Evolutionary conservation across 2,329 filamentous ascomycete genomes (phyloP), one percentile per base, ranked within the genome.

Genomic region (Dactylonectria macrodidyma): DNA sequence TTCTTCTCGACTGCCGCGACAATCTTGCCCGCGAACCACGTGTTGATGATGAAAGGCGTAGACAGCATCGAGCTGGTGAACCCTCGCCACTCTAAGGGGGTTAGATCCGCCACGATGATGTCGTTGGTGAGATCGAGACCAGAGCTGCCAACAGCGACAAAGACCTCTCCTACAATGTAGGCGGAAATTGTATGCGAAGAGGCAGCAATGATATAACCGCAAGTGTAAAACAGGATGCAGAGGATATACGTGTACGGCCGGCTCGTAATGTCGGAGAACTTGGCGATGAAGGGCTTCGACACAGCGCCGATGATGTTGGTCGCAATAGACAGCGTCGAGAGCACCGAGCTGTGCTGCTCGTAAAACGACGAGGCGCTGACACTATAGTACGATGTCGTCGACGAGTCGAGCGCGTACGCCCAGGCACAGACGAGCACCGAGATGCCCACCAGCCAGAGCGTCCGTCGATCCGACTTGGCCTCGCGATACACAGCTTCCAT

Each of bases 91-190:
- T 80, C 87, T 78, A 75, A 77, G 0, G 78, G 81, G 5, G 88
- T 90, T n/a, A 89, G 85, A 74, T 92, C 90, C 1, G 89, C 88
- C 48, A 91, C 86, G 71, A 91, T 89, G 58, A 92, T 88, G 70
- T 91, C 88, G 72, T 89, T 88, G 54, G 90, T 81, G 34, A 91
- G 85, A 62, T 89, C 87, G 7, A 90, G 84, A 2, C 88, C 89
- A 0, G 88, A 89, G 55, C 85, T 84, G 2, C 89, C 89, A 6
- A 90, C 82, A 1, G 85, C 83, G 62, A 90, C 89, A 76, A 92
- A 89, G 11, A 91, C 84, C 69, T 88, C 83, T 2, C 86, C 87
- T 2, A 83, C 84, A 0, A 86, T 82, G 56, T 88, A 88, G 6
- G 86, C 84, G 30, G 84, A 79, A 58, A 91, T 84, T 62, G 82